Evolutionary conservation across 805 yeast genomes (phyloP), one percentile per base, ranked within the genome.

Genomic region (Kuraishia borneana): DNA sequence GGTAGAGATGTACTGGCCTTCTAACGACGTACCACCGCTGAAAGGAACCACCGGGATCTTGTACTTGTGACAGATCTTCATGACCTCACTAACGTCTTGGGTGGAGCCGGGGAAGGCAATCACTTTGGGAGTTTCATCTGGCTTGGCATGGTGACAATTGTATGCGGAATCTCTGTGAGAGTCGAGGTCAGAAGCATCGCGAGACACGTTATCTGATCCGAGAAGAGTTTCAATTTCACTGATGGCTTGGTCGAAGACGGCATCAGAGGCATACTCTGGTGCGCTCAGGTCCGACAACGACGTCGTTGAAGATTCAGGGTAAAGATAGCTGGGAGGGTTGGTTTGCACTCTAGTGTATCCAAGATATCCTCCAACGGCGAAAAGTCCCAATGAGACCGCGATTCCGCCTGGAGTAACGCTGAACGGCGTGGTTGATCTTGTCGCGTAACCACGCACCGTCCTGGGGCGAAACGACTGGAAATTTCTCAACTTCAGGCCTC

Each of bases 1-100:
- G 0, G 87, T 77, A 4, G 83, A 76, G 32, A 78, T 63, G 50
- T 73, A 78, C 47, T 83, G 87, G n/a, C 92, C 94, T 51, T 83
- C 94, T 26, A 83, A 56, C 0, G 89, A 78, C 0, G 92, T 75
- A 21, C 84, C 84, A 6, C 92, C 94, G 1, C 83, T 70, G 39
- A 56, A 79, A 1, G 92, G 87, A n/a, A 83, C 74, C 36, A 82
- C 73, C 5, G 94, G 89, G 3, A 83, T 65, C 25, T 53, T 58
- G 48, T 72, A 66, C 41, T 68, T 61, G 46, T 79, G 75, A 36
- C 83, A 75, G 6, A 79, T 57, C 44, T 73, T 74, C 59, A 81
- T 54, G 10, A 83, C 63, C 14, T 60, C 53, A 0, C 84, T 74
- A 0, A 83, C 85, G 40, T 81, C 74, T 39, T 76, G 74, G 0